Evolutionary conservation across 257 asterid species (phyloP), one percentile per base, ranked within the genome.

Genomic region (Gynochthodes officinalis): DNA sequence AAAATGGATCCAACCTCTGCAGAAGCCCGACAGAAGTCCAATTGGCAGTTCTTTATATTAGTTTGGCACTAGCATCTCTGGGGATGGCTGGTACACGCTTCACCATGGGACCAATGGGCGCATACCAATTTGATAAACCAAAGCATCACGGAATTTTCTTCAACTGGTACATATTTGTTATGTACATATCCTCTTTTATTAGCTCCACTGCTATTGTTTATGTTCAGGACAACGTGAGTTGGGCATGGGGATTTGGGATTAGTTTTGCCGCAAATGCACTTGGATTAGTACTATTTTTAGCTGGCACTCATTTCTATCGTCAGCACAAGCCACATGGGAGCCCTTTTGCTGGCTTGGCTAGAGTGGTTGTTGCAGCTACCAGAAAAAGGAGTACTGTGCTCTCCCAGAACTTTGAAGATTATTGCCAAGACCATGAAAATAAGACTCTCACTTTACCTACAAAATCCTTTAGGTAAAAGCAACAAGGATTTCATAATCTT

Each of bases 261-360:
- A 39, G 73, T 57, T 35, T 63, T 0, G 73, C 70, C 2, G 32
- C 30, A 5, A 79, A 74, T 57, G 54, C 61, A 4, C 15, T 79
- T 28, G 79, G 79, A 13, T 64, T 75, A 23, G 52, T 53, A 18
- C 14, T 70, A 9, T 79, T 79, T 39, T 48, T 79, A 11, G 0
- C 43, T 46, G 82, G 82, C 40, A 74, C 32, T 27, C n/a, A 65
- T 18, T 78, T 78, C 21, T 78, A 74, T 44, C 73, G 52, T 27
- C 77, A 25, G 30, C 65, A 1, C 32, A 69, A 69, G 73, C 88
- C 89, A 9, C 72, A 28, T 23, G 91, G 89, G 43, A 85, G 88
- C 83, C 96, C 96, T 3, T 89, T 87, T 35, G 81, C 21, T 67
- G 53, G 82, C 67, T 43, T 87, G 35, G 96, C 80, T 27, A 69